Evolutionary conservation across 2,329 filamentous ascomycete species (phyloP), one percentile per base, ranked within the genome.

Genomic region (Sporothrix sp.): DNA sequence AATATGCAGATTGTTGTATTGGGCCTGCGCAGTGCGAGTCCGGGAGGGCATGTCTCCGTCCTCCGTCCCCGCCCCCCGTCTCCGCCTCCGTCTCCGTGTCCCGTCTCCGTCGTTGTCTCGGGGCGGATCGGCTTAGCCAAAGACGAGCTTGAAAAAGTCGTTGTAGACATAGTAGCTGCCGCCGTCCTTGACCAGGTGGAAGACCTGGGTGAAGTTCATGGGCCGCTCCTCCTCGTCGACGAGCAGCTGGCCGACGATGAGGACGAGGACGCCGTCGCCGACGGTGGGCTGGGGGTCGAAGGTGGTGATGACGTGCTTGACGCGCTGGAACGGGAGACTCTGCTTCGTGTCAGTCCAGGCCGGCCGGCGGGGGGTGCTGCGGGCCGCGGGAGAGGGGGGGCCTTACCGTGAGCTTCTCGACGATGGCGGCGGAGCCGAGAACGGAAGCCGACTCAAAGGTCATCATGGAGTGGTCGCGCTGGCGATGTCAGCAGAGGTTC

Each of bases 91-190:
- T 35, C 8, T 18, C 7, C 5, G 14, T 9, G 13, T 27, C 13
- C 9, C 14, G 6, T 21, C 8, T 9, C 10, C 9, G 23, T n/a
- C 44, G 25, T 25, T 11, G 7, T 2, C 7, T n/a, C n/a, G 4
- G 13, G 25, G 5, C 23, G 10, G 11, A n/a, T 9, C 10, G 11
- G 45, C 51, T 57, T 71, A 79, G 64, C 69, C 74, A 69, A 86
- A 91, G 60, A 95, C 79, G 56, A 97, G 79, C 71, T 87, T 87
- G 82, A 97, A 97, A 66, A 97, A 72, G 68, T 97, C 91, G 75
- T 97, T 96, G 73, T 83, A 84, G 65, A 97, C 85, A 67, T 80
- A 96, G 74, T 85, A 95, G 60, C 81, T 84, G 46, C 62, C 58
- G 25, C 69, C 69, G 50, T 88, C 84, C 54, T 81, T 82, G 58